phyloP scores from a whole-genome alignment of 306 rosid genomes.

The Medicago ruthenica region DNA sequence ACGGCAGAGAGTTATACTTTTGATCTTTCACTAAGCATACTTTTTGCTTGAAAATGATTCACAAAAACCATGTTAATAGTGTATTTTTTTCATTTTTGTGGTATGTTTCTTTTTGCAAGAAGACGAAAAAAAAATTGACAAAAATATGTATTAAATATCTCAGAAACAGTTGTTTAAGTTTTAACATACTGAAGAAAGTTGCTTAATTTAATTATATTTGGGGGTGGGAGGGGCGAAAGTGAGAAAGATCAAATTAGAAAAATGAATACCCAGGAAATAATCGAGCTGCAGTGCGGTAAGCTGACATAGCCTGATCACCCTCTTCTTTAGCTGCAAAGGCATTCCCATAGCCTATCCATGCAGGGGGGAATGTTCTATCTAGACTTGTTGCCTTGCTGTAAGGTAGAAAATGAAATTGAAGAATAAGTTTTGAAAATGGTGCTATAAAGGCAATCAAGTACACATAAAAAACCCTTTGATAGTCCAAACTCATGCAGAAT shows the following conservation, averaged over 20 bases:
- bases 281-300: constrained; percentile 97
- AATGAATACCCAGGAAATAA: constrained; percentile 85
- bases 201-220: constrained; percentile 9
- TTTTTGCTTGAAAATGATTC: background rate
- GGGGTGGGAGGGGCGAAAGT: background rate
- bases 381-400: constrained; percentile 92
- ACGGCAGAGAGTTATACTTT: background rate
- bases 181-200: constrained; percentile 13
- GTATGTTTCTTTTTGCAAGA: constrained; percentile 16
- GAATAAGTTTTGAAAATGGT: constrained; percentile 29
- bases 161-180: constrained; percentile 10
- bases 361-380: constrained; percentile 93
- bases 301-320: constrained; percentile 99
- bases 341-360: constrained; percentile 96
- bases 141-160: background rate
- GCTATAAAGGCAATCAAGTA: constrained; percentile 5
- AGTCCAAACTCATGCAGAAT: constrained; percentile 21
- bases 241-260: constrained; percentile 1
- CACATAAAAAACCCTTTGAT: constrained; percentile 14
- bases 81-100: background rate
- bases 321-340: constrained; percentile 95
- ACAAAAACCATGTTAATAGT: background rate
- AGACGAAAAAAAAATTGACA: constrained; percentile 1
- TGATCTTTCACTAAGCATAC: background rate
- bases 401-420: constrained; percentile 37